Percentiles rank a stretch among this genome's conserved stretches.
Conservation (phyloP, 1,284 basidiomycete species). For the Peniophora sp. region DNA sequence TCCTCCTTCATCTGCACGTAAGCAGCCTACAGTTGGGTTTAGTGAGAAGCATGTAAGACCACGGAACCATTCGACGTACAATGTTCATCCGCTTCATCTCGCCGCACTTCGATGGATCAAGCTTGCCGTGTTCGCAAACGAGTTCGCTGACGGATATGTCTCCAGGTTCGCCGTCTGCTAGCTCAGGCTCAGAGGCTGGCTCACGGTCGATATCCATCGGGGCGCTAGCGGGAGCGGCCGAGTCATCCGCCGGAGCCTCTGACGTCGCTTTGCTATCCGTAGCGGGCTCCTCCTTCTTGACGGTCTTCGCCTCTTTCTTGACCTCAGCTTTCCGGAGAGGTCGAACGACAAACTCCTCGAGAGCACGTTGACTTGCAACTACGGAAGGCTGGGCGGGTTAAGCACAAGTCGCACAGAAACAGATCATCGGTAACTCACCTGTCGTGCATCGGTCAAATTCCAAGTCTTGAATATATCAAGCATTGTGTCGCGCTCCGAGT, state of each 20-base stretch:
- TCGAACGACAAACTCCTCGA: conserved; percentile 55
- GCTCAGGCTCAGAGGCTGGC: not conserved
- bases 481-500: conserved; percentile 41
- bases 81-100: conserved; percentile 60
- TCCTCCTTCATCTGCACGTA: conserved; percentile 36
- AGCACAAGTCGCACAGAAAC: not conserved
- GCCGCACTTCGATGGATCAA: conserved; percentile 47
- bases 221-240: not conserved
- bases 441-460: conserved; percentile 38
- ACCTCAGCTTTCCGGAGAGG: conserved; percentile 20
- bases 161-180: not conserved
- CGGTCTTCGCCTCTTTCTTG: not conserved
- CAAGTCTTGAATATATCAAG: conserved; percentile 57
- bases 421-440: conserved; percentile 33
- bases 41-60: conserved; percentile 4
- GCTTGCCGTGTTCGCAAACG: conserved; percentile 48
- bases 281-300: not conserved
- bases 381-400: conserved; percentile 37
- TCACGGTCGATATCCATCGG: not conserved
- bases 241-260: not conserved
- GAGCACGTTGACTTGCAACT: conserved; percentile 49
- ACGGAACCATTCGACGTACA: conserved; percentile 25
- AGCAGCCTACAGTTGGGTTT: conserved; percentile 30
- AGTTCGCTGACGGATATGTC: conserved; percentile 29
- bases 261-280: conserved; percentile 2